Evolutionary conservation across 2,329 filamentous ascomycete genomes (phyloP), one percentile per base, ranked within the genome.

Genomic region (Curvularia lunata): DNA sequence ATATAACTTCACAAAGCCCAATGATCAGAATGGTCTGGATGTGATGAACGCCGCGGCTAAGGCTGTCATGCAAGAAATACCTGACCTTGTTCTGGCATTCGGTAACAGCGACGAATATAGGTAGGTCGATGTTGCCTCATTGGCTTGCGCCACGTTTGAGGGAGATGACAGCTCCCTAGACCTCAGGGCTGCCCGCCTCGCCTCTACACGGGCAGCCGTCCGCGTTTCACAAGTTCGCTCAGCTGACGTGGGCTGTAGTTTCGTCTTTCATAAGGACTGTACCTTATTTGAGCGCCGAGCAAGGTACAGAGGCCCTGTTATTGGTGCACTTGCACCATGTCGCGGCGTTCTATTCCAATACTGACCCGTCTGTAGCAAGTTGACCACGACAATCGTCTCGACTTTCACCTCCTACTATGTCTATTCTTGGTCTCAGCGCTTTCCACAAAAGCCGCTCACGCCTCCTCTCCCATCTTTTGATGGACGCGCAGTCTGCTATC

Each of bases 11-110:
- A 83, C 88, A 68, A 99, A 98, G 78, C 95, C 95, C 38, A 99
- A 98, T 78, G 95, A 99, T 77, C 84, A 84, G 40, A 85, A 91
- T 63, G 95, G 93, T 0, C 80, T 98, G 12, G 86, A 96, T 75
- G 87, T 99, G 65, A 98, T 99, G 94, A 99, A 99, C 71, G 87
- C 87, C 1, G 92, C 92, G 2, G 95, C 95, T n/a, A 85, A 87
- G 58, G 89, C 89, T 5, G 91, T 97, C 46, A 86, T 97, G 79
- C 85, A 85, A 62, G 91, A 96, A 49, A 79, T 98, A 23, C 88
- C 92, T 4, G 94, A 98, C 69, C 87, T 97, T 63, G 87, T 88
- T 6, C 85, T 98, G 61, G 93, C 90, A 0, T 99, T 98, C 69
- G 95, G 95, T 1, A 88, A 97, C 65, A 97, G 92, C 76, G 95